A percentile compares a stretch with the other conserved stretches of the same genome.
These are phyloP conservation scores for Euphorbia tirucalli DNA, from an alignment of 345 rosid genomes.

Conservation along the genomic window DNA sequence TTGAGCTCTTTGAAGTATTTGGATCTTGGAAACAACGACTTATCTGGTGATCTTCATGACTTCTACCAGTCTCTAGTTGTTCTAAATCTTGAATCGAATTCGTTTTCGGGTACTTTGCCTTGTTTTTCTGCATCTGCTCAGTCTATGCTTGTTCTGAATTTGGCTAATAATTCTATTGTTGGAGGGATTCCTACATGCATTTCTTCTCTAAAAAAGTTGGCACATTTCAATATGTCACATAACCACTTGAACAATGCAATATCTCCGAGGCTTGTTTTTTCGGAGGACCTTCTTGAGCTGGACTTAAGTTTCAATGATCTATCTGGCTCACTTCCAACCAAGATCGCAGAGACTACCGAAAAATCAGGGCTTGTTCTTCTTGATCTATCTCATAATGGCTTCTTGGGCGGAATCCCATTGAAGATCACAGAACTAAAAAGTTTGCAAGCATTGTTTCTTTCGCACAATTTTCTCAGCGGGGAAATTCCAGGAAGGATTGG, in stretches of 20 bases:
- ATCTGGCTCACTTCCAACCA: constrained; percentile 62
- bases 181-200: constrained; percentile 95
- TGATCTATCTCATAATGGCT: constrained; percentile 71
- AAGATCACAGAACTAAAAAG: constrained; percentile 73
- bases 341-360: constrained; percentile 61
- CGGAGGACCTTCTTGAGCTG: constrained; percentile 65
- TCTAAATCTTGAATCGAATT: constrained; percentile 71
- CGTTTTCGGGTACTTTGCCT: constrained; percentile 74
- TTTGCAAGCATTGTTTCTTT: constrained; percentile 81
- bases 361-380: constrained; percentile 76
- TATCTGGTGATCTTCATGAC: constrained; percentile 58
- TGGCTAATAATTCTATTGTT: constrained; percentile 59
- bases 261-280: constrained; percentile 68
- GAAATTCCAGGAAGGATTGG: constrained; percentile 81
- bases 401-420: constrained; percentile 68
- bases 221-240: constrained; percentile 62
- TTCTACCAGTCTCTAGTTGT: constrained; percentile 57
- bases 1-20: constrained; percentile 54
- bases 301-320: constrained; percentile 82
- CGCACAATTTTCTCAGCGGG: constrained; percentile 71
- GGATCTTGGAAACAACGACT: constrained; percentile 59
- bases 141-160: constrained; percentile 52
- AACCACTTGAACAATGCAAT: constrained; percentile 62
- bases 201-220: constrained; percentile 50
- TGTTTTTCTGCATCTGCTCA: constrained; percentile 62